These are phyloP conservation scores for Penicillium cinerascens DNA, from an alignment of 495 filamentous ascomycete genomes.

Conservation along the genomic window DNA sequence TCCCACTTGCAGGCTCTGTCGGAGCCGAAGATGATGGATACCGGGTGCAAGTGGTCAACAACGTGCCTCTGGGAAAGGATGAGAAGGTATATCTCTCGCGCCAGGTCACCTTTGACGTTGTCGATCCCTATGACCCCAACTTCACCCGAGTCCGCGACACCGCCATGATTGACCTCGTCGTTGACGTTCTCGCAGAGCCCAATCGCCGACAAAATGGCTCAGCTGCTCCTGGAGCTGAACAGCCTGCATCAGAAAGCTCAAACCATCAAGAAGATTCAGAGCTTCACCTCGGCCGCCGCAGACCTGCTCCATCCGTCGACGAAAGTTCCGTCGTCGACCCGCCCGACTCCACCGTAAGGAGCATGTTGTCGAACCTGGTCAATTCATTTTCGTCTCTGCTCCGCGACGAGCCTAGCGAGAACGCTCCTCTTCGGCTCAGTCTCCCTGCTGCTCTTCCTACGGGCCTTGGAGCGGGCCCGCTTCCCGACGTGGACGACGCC, in stretches of 20 bases:
- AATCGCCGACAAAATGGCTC: conserved; percentile 39
- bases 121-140: conserved; percentile 70
- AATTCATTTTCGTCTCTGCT: conserved; percentile 56
- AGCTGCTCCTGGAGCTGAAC: conserved; percentile 31
- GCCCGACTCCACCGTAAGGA: conserved; percentile 45
- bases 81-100: conserved; percentile 83
- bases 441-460: conserved; percentile 69
- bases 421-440: conserved; percentile 37
- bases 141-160: conserved; percentile 76
- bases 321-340: conserved; percentile 31
- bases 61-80: conserved; percentile 78
- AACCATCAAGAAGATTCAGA: conserved; percentile 12
- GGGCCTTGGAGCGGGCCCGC: conserved; percentile 69
- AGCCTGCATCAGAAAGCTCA: conserved; percentile 22
- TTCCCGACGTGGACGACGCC: conserved; percentile 65
- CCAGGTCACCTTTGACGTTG: conserved; percentile 67
- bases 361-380: conserved; percentile 53
- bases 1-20: conserved; percentile 29
- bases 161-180: conserved; percentile 65
- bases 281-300: conserved; percentile 15
- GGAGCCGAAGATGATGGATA: conserved; percentile 45
- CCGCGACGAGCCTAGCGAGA: conserved; percentile 35
- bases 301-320: conserved; percentile 18
- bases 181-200: conserved; percentile 51
- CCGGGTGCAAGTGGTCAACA: conserved; percentile 73